phyloP scores from a whole-genome alignment of 2,329 filamentous ascomycete species.

The Penicillium sp. region DNA sequence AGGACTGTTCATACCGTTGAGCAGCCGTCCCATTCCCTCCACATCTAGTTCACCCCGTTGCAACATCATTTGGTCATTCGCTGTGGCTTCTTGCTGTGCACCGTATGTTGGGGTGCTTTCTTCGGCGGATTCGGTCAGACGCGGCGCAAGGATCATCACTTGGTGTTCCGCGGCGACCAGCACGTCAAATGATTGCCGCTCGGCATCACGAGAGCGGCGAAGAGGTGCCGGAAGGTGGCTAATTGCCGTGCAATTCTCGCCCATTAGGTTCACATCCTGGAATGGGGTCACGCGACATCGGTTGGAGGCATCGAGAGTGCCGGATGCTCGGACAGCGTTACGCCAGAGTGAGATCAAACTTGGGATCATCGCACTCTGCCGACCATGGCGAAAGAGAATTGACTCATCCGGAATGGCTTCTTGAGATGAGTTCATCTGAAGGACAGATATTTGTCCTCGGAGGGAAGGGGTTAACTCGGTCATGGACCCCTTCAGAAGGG shows the following conservation, averaged over 20 bases:
- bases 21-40: conserved; percentile 48
- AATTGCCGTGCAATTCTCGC: conserved; percentile 42
- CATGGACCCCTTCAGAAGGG: conserved; percentile 42
- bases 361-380: conserved; percentile 43
- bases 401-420: conserved; percentile 44
- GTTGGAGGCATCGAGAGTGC: conserved; percentile 41
- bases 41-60: conserved; percentile 47
- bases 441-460: conserved; percentile 44
- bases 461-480: conserved; percentile 31
- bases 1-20: conserved; percentile 46
- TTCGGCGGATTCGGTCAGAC: conserved; percentile 27
- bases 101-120: conserved; percentile 6
- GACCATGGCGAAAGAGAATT: conserved; percentile 44
- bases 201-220: conserved; percentile 23
- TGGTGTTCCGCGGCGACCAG: conserved; percentile 44
- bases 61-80: conserved; percentile 44
- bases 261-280: conserved; percentile 40
- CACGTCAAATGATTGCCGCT: conserved; percentile 35
- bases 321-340: conserved; percentile 37
- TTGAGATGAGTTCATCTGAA: conserved; percentile 35
- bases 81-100: conserved; percentile 19
- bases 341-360: conserved; percentile 48
- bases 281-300: conserved; percentile 40
- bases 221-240: conserved; percentile 34
- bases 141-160: conserved; percentile 38